phyloP scores from a whole-genome alignment of 768 basidiomycete genomes.

The Trametes coccinea region DNA sequence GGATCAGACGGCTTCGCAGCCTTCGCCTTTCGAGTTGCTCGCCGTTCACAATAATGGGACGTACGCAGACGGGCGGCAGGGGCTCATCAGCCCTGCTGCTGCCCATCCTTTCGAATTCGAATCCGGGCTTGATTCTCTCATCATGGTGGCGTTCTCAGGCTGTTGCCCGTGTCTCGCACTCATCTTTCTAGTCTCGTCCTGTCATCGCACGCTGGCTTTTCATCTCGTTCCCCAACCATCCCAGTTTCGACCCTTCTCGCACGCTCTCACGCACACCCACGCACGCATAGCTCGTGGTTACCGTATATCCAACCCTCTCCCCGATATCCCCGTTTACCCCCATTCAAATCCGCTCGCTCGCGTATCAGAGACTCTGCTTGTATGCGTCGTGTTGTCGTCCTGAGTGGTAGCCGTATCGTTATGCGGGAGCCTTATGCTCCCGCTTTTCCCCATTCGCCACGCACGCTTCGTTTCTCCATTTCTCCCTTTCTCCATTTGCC shows the following conservation, averaged over 20 bases:
- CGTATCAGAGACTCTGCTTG: too few relatives aligned
- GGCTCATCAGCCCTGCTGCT: too few relatives aligned
- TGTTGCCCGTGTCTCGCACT: not conserved
- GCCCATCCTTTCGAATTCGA: too few relatives aligned
- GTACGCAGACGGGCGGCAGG: too few relatives aligned
- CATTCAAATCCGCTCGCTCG: not conserved
- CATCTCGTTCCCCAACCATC: too few relatives aligned
- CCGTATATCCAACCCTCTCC: not conserved
- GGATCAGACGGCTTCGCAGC: not conserved
- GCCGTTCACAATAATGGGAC: too few relatives aligned
- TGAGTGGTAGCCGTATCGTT: conserved; percentile 11
- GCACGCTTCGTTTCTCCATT: not conserved
- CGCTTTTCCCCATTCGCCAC: conserved; percentile 4
- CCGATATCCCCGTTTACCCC: not conserved
- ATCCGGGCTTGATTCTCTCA: not conserved
- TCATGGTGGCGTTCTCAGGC: too few relatives aligned
- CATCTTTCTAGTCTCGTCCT: not conserved
- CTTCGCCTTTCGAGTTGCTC: too few relatives aligned
- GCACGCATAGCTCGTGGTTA: too few relatives aligned
- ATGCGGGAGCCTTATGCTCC: conserved; percentile 9
- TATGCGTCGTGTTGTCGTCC: too few relatives aligned
- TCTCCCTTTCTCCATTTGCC: not conserved
- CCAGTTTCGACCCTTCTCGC: not conserved
- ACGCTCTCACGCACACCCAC: not conserved
- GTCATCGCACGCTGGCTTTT: too few relatives aligned